Conservation (phyloP, 1,139 yeast genomes). For the Debaryomycetaceae sp. region DNA sequence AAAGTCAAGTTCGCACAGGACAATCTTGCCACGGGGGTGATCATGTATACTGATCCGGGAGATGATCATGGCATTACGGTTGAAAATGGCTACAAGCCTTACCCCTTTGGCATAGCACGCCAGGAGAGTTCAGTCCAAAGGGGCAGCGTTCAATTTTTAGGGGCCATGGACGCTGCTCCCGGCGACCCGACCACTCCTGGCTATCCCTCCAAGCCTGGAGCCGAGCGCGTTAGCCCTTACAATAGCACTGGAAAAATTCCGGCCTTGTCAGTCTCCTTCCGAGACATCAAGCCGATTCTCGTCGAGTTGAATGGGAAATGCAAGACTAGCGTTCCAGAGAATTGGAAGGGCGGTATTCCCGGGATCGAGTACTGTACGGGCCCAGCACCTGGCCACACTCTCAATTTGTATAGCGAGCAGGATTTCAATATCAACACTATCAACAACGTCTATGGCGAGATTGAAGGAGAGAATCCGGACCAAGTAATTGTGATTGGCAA, state of each 20-base stretch:
- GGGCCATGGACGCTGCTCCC: slow-evolving; percentile 47
- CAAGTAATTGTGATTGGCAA: slow-evolving; percentile 37
- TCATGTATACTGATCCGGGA: slow-evolving; percentile 35
- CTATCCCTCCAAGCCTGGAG: slow-evolving; percentile 53
- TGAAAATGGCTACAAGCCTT: slow-evolving; percentile 33
- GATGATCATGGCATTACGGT: slow-evolving; percentile 33
- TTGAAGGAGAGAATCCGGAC: slow-evolving; percentile 27
- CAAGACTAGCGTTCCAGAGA: slow-evolving; percentile 13
- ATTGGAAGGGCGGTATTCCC: slow-evolving; percentile 32
- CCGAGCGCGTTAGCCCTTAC: slow-evolving; percentile 32
- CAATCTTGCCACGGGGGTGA: slow-evolving; percentile 34
- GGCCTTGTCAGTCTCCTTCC: slow-evolving; percentile 34
- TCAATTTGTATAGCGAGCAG: slow-evolving; percentile 34
- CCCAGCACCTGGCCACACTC: slow-evolving; percentile 33
- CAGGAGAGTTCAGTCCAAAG: slow-evolving; percentile 40
- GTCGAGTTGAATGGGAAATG: slow-evolving; percentile 26
- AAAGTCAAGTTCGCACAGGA: slow-evolving; percentile 41
- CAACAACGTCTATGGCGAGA: slow-evolving; percentile 36
- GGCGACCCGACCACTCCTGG: slow-evolving; percentile 93
- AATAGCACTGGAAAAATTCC: slow-evolving; percentile 35
- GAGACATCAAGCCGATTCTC: slow-evolving; percentile 37
- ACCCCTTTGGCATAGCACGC: slow-evolving; percentile 37
- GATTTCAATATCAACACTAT: slow-evolving; percentile 31
- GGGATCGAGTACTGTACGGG: slow-evolving; percentile 33
- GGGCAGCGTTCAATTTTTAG: slow-evolving; percentile 73